phyloP scores from a whole-genome alignment of 257 asterid genomes.

The Capsicum pubescens region DNA sequence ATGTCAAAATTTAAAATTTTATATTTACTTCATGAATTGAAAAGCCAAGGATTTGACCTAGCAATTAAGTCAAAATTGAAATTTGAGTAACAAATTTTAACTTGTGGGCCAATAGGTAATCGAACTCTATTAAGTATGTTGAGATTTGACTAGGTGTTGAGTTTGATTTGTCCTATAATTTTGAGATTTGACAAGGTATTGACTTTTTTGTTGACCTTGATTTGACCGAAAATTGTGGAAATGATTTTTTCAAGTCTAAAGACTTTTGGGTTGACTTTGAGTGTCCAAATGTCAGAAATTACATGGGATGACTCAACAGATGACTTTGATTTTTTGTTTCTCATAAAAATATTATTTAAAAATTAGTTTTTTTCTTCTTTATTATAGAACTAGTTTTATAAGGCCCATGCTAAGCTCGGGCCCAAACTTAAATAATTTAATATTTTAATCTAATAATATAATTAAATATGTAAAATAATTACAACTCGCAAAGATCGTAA shows the following conservation, averaged over 20 bases:
- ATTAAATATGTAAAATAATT: too few relatives aligned
- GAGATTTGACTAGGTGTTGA: neutral
- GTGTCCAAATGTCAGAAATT: too few relatives aligned
- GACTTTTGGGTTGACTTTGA: too few relatives aligned
- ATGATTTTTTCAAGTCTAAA: neutral
- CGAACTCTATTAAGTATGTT: neutral
- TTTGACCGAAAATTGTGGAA: neutral
- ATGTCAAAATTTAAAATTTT: neutral
- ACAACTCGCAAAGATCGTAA: too few relatives aligned
- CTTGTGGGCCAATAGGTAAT: neutral
- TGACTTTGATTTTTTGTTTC: too few relatives aligned
- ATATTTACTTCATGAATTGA: neutral
- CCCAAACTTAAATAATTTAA: too few relatives aligned
- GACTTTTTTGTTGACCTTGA: neutral
- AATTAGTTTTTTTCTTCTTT: too few relatives aligned
- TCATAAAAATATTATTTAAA: too few relatives aligned
- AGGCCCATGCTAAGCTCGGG: too few relatives aligned
- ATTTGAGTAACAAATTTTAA: neutral
- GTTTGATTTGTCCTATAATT: neutral
- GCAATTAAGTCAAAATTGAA: neutral
- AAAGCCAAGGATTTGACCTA: neutral
- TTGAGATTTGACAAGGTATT: neutral
- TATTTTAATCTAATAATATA: too few relatives aligned
- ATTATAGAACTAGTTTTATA: too few relatives aligned
- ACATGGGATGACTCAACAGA: too few relatives aligned